Base-by-base conservation (phyloP, 495 filamentous ascomycete species). In the Penicillium waksmanii region DNA sequence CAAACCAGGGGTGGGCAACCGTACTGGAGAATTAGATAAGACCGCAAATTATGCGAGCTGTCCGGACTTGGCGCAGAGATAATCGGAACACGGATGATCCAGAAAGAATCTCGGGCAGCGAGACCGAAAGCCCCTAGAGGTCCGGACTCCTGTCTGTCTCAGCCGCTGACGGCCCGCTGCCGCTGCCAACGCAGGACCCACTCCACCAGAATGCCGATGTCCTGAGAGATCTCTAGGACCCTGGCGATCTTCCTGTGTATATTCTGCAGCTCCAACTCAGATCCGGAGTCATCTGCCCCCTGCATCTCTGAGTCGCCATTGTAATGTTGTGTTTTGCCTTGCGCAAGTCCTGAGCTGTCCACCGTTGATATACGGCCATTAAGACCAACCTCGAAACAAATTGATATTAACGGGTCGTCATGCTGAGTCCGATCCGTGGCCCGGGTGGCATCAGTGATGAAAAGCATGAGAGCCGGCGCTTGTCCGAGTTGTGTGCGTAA, bases 131-230 rank as follows among this genome's bases (percentile, higher is more conserved):
- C 42, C 17, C 17, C 42, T 44, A 17, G 42, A 44, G 17, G 8
- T n/a, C 3, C 21, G 19, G 9, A 48, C 23, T n/a, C 9, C 46
- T 19, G 43, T 42, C 49, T 46, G 55, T 43, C 43, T 68, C 63
- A 66, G 25, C 57, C 62, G 50, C 58, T 56, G 34, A 55, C 66
- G 53, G 57, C 53, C 51, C 67, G 72, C 60, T 69, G 69, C 51
- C 66, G 70, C 57, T 64, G 54, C 74, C 69, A 73, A 57, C 66
- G 68, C 23, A 74, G 56, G 48, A 74, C 69, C 70, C 77, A 89
- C 73, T 88, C 84, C n/a, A 80, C 82, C 71, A 85, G 76, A 49
- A 82, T 79, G 5, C 85, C 83, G 18, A 89, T 62, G 70, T 88
- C 77, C 57, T 81, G 78, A 5, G 76, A 74, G 44, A 77, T 64